Percentiles rank a stretch among this genome's conserved stretches.
phyloP scores from a whole-genome alignment of 805 yeast genomes.

The Zygosaccharomyces gambellarensis region DNA sequence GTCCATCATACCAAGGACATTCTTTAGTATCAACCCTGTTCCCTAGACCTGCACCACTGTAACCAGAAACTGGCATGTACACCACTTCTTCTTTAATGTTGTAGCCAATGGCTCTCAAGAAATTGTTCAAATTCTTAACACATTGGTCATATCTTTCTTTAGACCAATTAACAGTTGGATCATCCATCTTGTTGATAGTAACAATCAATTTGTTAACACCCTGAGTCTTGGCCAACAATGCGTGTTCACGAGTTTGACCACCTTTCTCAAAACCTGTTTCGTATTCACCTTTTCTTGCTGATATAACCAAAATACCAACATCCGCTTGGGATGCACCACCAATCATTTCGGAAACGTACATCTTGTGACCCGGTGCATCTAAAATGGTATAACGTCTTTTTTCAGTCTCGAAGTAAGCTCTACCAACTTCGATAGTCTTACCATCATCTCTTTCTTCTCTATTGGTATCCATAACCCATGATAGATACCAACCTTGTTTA shows the following conservation, averaged over 20 bases:
- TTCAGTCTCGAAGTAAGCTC: slow-evolving; percentile 95
- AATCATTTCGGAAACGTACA: slow-evolving; percentile 98
- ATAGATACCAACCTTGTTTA: slow-evolving; percentile 98
- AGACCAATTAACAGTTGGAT: slow-evolving; percentile 93
- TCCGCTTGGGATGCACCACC: slow-evolving; percentile 99
- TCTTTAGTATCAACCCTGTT: slow-evolving; percentile 66
- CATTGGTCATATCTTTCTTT: slow-evolving; percentile 95
- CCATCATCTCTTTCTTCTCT: slow-evolving; percentile 99
- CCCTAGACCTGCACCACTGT: slow-evolving; percentile 93
- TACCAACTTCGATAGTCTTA: slow-evolving; percentile 98
- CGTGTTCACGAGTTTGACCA: slow-evolving; percentile 98
- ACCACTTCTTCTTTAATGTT: slow-evolving; percentile 73
- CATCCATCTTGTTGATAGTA: slow-evolving; percentile 98
- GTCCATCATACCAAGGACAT: slow-evolving; percentile 94
- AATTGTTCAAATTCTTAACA: slow-evolving; percentile 69
- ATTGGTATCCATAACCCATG: slow-evolving; percentile 99
- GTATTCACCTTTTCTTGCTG: slow-evolving; percentile 98
- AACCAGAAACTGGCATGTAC: slow-evolving; percentile 98
- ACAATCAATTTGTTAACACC: slow-evolving; percentile 93
- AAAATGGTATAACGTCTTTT: slow-evolving; percentile 95
- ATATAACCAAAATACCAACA: slow-evolving; percentile 93
- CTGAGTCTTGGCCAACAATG: slow-evolving; percentile 93
- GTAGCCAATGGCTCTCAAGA: slow-evolving; percentile 87
- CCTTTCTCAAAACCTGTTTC: slow-evolving; percentile 99
- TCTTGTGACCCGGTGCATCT: slow-evolving; percentile 99